These are phyloP conservation scores for Phaseolus coccineus DNA, from an alignment of 331 rosid species.

Conservation along the genomic window DNA sequence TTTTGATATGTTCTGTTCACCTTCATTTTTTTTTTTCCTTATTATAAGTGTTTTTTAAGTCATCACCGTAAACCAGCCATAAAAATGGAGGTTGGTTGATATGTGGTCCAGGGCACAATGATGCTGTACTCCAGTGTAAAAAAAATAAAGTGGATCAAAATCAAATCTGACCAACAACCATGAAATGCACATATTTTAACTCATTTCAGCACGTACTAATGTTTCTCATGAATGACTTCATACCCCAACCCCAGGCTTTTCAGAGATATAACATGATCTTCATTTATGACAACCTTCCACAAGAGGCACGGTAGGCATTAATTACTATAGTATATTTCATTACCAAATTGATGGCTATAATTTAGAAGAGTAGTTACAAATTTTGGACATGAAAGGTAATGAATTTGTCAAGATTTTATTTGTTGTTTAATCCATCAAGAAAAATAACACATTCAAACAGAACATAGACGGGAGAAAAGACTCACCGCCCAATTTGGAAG, in stretches of 20 bases:
- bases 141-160: neutral
- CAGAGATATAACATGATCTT: conserved; percentile 16
- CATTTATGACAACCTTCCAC: neutral
- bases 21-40: neutral
- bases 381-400: neutral
- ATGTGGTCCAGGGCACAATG: conserved; percentile 19
- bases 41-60: neutral
- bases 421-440: conserved; percentile 18
- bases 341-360: neutral
- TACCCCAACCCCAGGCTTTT: neutral
- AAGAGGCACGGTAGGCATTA: conserved; percentile 2
- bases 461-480: conserved; percentile 10
- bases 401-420: conserved; percentile 1
- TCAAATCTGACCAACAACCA: neutral
- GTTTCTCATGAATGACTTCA: conserved; percentile 27
- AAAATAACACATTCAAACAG: neutral
- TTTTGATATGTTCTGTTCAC: neutral
- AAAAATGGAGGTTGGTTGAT: conserved; percentile 22
- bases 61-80: conserved; percentile 6
- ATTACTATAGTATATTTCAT: neutral
- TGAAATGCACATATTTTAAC: conserved; percentile 12
- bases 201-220: neutral
- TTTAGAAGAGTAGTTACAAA: neutral
- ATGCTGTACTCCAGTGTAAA: conserved; percentile 8
- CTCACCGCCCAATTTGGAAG: conserved; percentile 96